Conservation (phyloP, 2,329 filamentous ascomycete genomes). For the Didymosphaeria variabile region DNA sequence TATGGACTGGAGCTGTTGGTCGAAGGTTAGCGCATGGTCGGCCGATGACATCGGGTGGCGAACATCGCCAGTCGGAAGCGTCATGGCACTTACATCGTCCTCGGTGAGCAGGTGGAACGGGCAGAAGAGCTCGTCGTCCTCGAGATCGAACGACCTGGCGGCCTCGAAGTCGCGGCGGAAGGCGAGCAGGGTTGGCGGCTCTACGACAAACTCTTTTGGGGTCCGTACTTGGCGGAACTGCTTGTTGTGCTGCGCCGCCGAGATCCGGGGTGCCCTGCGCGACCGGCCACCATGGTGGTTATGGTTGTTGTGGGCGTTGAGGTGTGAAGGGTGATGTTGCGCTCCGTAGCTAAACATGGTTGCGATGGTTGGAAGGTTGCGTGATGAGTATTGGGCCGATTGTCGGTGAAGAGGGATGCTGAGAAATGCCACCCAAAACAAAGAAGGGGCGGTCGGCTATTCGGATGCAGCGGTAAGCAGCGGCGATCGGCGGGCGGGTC, state of each 20-base stretch:
- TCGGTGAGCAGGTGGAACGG: slow-evolving; percentile 87
- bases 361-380: slow-evolving; percentile 48
- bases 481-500: slow-evolving; percentile 6
- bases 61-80: slow-evolving; percentile 30
- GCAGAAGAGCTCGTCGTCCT: slow-evolving; percentile 96
- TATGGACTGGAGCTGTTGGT: slow-evolving; percentile 82
- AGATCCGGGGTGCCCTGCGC: slow-evolving; percentile 82
- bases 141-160: slow-evolving; percentile 90
- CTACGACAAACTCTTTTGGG: slow-evolving; percentile 81
- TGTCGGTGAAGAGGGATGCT: slow-evolving; percentile 19
- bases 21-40: slow-evolving; percentile 42
- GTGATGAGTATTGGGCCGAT: slow-evolving; percentile 24
- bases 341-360: slow-evolving; percentile 58
- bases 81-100: slow-evolving; percentile 74
- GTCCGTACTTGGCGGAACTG: slow-evolving; percentile 86
- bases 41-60: slow-evolving; percentile 37
- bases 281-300: slow-evolving; percentile 86
- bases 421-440: slow-evolving; percentile 30
- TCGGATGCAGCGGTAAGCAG: slow-evolving; percentile 20
- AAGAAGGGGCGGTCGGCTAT: slow-evolving; percentile 27
- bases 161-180: slow-evolving; percentile 92
- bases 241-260: slow-evolving; percentile 84
- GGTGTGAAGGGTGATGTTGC: slow-evolving; percentile 57
- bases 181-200: slow-evolving; percentile 76
- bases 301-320: slow-evolving; percentile 70